A percentile compares a stretch with the other conserved stretches of the same genome.
Evolutionary conservation across 108 stramenopile species (phyloP).

Genomic region (Skeletonema tropicum): DNA sequence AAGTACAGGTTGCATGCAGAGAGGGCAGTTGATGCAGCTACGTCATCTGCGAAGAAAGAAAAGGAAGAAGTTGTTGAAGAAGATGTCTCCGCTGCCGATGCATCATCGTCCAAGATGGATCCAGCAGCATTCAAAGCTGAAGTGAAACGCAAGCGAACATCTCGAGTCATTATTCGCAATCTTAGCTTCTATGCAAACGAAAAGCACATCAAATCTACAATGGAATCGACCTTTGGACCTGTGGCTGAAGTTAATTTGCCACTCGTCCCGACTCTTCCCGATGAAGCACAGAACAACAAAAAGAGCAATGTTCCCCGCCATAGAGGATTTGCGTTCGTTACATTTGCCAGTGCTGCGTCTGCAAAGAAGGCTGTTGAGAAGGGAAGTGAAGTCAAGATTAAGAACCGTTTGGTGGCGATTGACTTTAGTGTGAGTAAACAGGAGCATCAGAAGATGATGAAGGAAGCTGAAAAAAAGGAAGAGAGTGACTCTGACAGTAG

Average conservation of each 20-base stretch:
- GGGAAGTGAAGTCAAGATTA: constrained; percentile 61
- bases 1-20: constrained; percentile 61
- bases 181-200: constrained; percentile 86
- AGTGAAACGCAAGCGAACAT: constrained; percentile 61
- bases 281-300: constrained; percentile 22
- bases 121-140: not conserved
- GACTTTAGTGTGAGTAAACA: constrained; percentile 80
- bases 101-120: constrained; percentile 16
- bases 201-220: constrained; percentile 59
- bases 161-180: constrained; percentile 90
- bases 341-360: constrained; percentile 64
- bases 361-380: constrained; percentile 67
- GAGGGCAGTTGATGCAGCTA: constrained; percentile 49
- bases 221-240: constrained; percentile 72
- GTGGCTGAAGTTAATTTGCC: constrained; percentile 85
- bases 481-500: constrained; percentile 23
- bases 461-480: constrained; percentile 30
- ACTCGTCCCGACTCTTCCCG: constrained; percentile 49
- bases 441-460: constrained; percentile 65
- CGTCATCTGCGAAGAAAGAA: constrained; percentile 13
- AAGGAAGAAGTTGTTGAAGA: constrained; percentile 17
- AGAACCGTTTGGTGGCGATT: constrained; percentile 85
- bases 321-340: constrained; percentile 94
- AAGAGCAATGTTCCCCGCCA: constrained; percentile 49
- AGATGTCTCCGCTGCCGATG: constrained; percentile 4